A percentile compares a stretch with the other conserved stretches of the same genome.
phyloP scores from a whole-genome alignment of 768 basidiomycete species.

The Leccinum boreale region DNA sequence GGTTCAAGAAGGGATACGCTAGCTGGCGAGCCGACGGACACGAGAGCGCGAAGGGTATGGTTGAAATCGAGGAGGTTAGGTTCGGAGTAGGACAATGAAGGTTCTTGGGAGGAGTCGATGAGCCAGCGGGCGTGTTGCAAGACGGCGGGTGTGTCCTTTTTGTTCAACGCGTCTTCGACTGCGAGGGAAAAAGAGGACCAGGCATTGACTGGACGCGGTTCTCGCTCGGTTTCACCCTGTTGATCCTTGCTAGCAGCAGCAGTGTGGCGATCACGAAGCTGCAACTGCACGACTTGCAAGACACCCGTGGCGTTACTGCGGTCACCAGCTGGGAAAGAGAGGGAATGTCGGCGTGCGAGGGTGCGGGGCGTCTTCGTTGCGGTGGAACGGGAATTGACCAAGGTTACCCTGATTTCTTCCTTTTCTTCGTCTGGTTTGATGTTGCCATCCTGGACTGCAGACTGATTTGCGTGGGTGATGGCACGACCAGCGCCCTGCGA shows the following conservation, averaged over 20 bases:
- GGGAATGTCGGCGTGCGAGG: conserved; percentile 57
- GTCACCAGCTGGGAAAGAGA: conserved; percentile 45
- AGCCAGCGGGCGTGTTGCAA: conserved; percentile 25
- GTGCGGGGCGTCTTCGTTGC: conserved; percentile 37
- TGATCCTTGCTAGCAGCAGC: conserved; percentile 24
- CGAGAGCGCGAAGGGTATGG: conserved; percentile 49
- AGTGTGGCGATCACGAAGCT: conserved; percentile 59
- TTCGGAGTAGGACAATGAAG: conserved; percentile 15
- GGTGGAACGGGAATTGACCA: conserved; percentile 27
- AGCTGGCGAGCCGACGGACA: conserved; percentile 36
- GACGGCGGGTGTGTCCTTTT: conserved; percentile 7
- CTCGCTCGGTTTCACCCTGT: conserved; percentile 16
- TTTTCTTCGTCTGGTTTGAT: conserved; percentile 52
- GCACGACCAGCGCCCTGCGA: conserved; percentile 64
- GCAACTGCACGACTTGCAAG: conserved; percentile 59
- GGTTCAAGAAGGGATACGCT: conserved; percentile 57
- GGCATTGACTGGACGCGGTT: conserved; percentile 23
- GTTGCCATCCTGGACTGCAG: conserved; percentile 51
- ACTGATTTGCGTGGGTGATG: conserved; percentile 67
- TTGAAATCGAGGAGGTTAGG: conserved; percentile 60
- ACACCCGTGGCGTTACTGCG: conserved; percentile 44
- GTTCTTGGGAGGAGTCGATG: conserved; percentile 34
- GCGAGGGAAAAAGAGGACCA: conserved; percentile 22
- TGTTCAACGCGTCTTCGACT: conserved; percentile 16
- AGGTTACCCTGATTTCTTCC: conserved; percentile 44